Base-by-base conservation (phyloP, 805 yeast genomes). In the Monosporozyma unispora region DNA sequence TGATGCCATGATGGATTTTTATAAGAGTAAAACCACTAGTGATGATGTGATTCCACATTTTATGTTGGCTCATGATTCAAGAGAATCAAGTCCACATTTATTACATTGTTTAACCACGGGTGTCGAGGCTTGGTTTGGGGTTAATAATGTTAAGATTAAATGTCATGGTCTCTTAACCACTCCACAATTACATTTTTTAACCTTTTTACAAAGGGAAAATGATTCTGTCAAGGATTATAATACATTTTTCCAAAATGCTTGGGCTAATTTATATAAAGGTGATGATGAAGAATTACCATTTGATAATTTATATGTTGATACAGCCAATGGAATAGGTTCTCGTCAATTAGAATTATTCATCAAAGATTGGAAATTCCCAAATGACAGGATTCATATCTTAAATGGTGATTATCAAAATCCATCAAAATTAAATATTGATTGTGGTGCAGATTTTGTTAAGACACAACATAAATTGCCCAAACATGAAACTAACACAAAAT, bases 321-420 rank as follows among this genome's bases (percentile, higher is more conserved):
- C 89, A 38, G 99, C 99, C 7, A 93, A 93, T 63, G 99, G 99
- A n/a, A 87, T 93, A 38, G 99, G 99, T 16, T 96, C 89, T 1
- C 85, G 87, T 19, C 84, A 85, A 62, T 71, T 82, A 25, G 59
- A 65, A 22, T 70, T 73, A 22, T 68, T 90, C 50, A 68, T 78
- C 22, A 45, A 51, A 18, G 28, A 45, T 16, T 64, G 68, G 31
- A 53, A 66, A 3, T 66, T 72, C 44, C 48, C 16, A 49, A 33
- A 41, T 63, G 65, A 72, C 16, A 64, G 72, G 0, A 66, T 74
- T 42, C 58, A 70, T 14, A 66, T 78, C 48, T 75, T 82, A 19
- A 89, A 89, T 60, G 77, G 71, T 48, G 65, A 76, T 12, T 80
- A 73, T 58, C 58, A 69, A 18, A 62, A 67, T 14, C 89, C 96